Conservation (phyloP, 2,329 filamentous ascomycete genomes). For the Colletotrichum noveboracense region DNA sequence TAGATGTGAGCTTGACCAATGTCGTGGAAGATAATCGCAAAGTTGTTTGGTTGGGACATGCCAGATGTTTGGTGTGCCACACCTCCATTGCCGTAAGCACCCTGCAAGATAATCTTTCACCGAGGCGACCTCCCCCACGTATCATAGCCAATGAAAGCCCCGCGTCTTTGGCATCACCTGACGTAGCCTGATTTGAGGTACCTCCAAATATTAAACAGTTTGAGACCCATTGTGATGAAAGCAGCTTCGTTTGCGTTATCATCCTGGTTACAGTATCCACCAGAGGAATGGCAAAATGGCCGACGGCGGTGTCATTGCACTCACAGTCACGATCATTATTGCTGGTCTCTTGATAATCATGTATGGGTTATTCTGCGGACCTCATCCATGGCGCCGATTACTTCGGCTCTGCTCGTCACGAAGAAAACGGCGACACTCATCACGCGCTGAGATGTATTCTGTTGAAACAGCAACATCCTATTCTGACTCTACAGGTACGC, state of each 20-base stretch:
- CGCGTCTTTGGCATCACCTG: background rate
- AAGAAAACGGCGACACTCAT: background rate
- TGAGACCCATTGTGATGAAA: background rate
- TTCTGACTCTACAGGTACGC: background rate
- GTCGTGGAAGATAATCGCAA: background rate
- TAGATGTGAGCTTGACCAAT: background rate
- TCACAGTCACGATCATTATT: rapidly evolving
- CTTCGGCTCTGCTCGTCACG: background rate
- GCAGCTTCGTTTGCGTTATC: background rate
- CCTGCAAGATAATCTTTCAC: background rate
- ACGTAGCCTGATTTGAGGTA: background rate
- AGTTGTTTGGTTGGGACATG: background rate
- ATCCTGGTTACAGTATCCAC: background rate
- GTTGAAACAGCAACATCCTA: background rate
- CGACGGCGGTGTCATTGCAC: background rate
- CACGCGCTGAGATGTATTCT: background rate
- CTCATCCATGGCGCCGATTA: background rate
- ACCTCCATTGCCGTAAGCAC: background rate
- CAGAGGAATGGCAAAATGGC: background rate
- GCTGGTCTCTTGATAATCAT: background rate
- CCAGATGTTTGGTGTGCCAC: background rate
- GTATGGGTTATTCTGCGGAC: background rate
- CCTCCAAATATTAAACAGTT: background rate
- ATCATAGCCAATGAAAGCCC: background rate
- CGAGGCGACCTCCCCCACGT: background rate